Percentiles rank a stretch among this genome's conserved stretches.
phyloP scores from a whole-genome alignment of 2,329 filamentous ascomycete genomes.

The Ascochyta rabiei region DNA sequence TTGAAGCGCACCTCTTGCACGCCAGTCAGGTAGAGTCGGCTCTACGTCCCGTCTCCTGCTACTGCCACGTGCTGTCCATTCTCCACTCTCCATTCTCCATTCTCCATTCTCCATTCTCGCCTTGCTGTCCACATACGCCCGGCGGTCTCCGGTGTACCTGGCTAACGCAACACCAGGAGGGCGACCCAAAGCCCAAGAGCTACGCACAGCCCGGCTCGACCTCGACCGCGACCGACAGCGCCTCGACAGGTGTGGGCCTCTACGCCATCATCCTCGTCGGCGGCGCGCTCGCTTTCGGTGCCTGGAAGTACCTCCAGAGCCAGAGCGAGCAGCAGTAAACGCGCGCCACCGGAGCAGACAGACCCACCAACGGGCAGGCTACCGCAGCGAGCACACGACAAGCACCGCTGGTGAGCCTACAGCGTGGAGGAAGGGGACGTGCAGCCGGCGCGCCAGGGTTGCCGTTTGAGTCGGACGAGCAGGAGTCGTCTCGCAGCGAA shows the following conservation, averaged over 20 bases:
- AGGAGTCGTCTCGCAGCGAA: too few species aligned
- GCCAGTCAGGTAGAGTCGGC: background rate
- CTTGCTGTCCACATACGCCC: too few species aligned
- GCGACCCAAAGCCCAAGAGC: constrained; percentile 76
- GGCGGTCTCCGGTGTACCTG: background rate
- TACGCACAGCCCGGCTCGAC: constrained; percentile 57
- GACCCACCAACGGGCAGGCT: background rate
- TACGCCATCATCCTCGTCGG: constrained; percentile 83
- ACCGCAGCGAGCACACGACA: background rate
- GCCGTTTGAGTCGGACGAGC: too few species aligned
- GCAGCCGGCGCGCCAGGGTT: too few species aligned
- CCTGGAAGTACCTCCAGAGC: constrained; percentile 83
- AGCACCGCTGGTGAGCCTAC: background rate
- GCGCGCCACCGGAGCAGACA: background rate
- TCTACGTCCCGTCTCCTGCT: too few species aligned
- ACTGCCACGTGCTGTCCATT: too few species aligned
- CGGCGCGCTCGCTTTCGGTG: constrained; percentile 76
- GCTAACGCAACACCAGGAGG: constrained; percentile 56
- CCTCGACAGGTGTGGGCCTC: constrained; percentile 74
- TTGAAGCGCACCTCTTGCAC: background rate
- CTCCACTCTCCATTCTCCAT: too few species aligned
- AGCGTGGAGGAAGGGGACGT: too few species aligned
- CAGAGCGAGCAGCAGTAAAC: constrained; percentile 28
- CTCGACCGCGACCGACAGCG: constrained; percentile 52
- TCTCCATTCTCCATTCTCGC: too few species aligned